Evolutionary conservation across 345 rosid species (phyloP).

Genomic region (Dipteronia sinensis): DNA sequence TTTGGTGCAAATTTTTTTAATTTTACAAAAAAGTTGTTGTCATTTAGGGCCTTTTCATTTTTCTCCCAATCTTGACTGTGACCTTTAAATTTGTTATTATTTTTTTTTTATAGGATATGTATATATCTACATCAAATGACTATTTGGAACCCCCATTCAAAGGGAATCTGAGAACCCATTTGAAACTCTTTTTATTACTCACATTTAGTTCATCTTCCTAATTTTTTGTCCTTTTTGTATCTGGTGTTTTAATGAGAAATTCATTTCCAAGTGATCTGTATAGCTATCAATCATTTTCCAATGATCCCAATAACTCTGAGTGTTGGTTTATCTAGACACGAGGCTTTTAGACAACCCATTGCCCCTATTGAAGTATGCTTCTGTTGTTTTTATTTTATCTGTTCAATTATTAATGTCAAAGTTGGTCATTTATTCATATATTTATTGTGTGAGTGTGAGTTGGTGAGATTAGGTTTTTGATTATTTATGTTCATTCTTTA

Average conservation of each 20-base stretch:
- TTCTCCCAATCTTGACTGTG: not conserved
- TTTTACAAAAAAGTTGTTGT: no score
- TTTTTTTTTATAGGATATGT: no score
- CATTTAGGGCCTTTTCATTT: not conserved
- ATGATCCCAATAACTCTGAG: constrained; percentile 2
- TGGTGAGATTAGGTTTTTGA: constrained; percentile 30
- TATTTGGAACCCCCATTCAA: not conserved
- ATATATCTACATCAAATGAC: no score
- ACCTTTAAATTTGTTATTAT: not conserved
- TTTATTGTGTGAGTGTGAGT: constrained; percentile 13
- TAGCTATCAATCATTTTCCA: constrained; percentile 23
- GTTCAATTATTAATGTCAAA: not conserved
- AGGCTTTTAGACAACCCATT: not conserved
- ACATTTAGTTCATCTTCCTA: not conserved
- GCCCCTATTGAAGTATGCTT: not conserved
- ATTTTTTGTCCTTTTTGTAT: constrained; percentile 21
- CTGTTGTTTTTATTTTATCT: not conserved
- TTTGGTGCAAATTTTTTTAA: constrained; percentile 2
- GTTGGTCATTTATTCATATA: not conserved
- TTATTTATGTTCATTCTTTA: not conserved
- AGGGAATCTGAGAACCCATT: not conserved
- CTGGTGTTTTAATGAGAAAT: not conserved
- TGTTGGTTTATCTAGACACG: not conserved
- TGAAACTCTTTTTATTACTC: not conserved
- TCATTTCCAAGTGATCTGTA: not conserved